Conservation (phyloP, 441 rosid genomes). For the Eutrema salsugineum region DNA sequence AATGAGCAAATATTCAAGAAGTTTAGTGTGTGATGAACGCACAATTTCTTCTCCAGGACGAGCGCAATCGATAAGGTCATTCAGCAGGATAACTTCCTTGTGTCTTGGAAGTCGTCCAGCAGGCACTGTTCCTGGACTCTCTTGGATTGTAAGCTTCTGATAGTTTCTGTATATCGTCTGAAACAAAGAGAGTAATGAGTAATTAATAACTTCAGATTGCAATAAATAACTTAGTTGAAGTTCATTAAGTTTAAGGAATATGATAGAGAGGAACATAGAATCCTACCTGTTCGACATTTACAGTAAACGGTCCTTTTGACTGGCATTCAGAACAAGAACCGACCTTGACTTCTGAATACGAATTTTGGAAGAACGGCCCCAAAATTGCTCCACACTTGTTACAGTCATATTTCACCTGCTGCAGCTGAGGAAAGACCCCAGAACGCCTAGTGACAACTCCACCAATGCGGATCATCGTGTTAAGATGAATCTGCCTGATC, state of each 20-base stretch:
- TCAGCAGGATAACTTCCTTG: conserved; percentile 93
- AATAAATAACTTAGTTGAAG: background rate
- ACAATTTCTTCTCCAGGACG: conserved; percentile 99
- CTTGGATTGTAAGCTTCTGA: conserved; percentile 96
- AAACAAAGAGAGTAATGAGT: conserved; percentile 23
- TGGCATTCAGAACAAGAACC: conserved; percentile 99
- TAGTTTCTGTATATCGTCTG: conserved; percentile 97
- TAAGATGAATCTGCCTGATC: conserved; percentile 92
- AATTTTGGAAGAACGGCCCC: conserved; percentile 96
- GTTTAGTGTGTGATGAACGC: conserved; percentile 10
- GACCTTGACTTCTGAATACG: conserved; percentile 97
- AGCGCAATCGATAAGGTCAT: conserved; percentile 97
- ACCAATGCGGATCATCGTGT: conserved; percentile 97
- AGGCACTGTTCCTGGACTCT: conserved; percentile 99
- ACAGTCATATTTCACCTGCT: conserved; percentile 97
- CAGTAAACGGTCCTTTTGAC: conserved; percentile 95
- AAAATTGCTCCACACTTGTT: conserved; percentile 88
- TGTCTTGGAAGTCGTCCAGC: conserved; percentile 99
- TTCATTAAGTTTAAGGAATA: background rate
- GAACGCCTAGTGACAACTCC: conserved; percentile 98
- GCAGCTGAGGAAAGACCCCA: conserved; percentile 97
- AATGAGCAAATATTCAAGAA: background rate
- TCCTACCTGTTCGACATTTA: conserved; percentile 89
- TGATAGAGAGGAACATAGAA: background rate
- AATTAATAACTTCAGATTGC: conserved; percentile 6